phyloP scores from a whole-genome alignment of 768 basidiomycete species.

The Boletus sp. region DNA sequence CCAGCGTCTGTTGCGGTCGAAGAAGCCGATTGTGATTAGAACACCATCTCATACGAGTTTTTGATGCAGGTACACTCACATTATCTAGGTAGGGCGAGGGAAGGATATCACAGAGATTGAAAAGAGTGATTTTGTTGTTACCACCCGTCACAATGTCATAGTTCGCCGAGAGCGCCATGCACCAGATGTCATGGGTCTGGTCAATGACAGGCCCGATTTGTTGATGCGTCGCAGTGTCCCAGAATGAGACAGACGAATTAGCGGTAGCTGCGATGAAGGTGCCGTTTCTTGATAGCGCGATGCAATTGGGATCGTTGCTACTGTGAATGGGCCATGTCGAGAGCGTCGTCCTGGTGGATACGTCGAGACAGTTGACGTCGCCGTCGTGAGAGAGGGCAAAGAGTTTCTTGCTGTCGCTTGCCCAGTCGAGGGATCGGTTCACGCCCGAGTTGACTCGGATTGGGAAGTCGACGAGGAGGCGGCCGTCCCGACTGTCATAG shows the following conservation, averaged over 20 bases:
- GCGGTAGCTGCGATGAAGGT: not conserved
- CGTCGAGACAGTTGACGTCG: not conserved
- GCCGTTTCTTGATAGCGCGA: not conserved
- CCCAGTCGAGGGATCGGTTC: not conserved
- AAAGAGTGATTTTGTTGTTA: not conserved
- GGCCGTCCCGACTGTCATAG: not conserved
- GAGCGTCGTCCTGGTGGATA: not conserved
- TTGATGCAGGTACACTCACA: not conserved
- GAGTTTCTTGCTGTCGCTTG: not conserved
- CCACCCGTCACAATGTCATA: slow-evolving; percentile 1
- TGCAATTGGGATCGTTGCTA: not conserved
- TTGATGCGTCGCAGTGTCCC: not conserved
- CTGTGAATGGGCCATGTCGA: not conserved
- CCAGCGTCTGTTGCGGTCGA: not conserved
- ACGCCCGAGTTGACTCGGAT: not conserved
- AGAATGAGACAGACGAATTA: not conserved
- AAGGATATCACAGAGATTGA: not conserved
- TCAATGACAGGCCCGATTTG: not conserved
- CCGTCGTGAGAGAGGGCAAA: not conserved
- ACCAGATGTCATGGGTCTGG: not conserved
- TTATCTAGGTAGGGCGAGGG: not conserved
- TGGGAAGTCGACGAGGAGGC: not conserved
- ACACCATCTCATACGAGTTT: not conserved
- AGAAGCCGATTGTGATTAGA: not conserved
- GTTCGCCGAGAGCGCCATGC: not conserved